A percentile compares a stretch with the other conserved stretches of the same genome.
phyloP scores from a whole-genome alignment of 2,329 filamentous ascomycete species.

The Penicillium sp. region DNA sequence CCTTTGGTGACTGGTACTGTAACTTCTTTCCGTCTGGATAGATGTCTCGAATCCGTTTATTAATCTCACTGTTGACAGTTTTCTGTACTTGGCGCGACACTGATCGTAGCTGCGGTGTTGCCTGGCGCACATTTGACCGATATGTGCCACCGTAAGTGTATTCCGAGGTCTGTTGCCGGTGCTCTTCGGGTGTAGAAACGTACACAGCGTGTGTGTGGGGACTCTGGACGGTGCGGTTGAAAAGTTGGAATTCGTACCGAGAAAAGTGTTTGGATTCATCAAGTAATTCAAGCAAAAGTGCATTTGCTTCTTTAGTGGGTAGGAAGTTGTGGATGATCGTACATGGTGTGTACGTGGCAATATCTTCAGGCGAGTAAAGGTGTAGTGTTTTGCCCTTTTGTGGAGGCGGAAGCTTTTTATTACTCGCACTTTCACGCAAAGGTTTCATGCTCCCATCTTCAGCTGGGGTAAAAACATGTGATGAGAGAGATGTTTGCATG shows the following conservation, averaged over 20 bases:
- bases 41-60: constrained; percentile 62
- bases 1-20: constrained; percentile 67
- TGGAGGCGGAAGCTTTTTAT: constrained; percentile 47
- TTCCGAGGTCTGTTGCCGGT: constrained; percentile 67
- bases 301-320: constrained; percentile 66
- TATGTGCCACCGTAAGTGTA: constrained; percentile 82
- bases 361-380: constrained; percentile 75
- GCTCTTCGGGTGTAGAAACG: constrained; percentile 70
- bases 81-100: constrained; percentile 69
- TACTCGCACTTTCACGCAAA: constrained; percentile 11
- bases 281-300: constrained; percentile 71
- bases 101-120: constrained; percentile 69
- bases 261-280: constrained; percentile 69
- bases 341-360: constrained; percentile 81
- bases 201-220: constrained; percentile 84
- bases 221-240: constrained; percentile 80
- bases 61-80: constrained; percentile 75
- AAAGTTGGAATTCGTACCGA: constrained; percentile 74
- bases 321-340: constrained; percentile 92
- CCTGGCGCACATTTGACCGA: constrained; percentile 70
- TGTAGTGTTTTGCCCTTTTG: constrained; percentile 80
- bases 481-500: constrained; percentile 62
- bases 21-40: constrained; percentile 72
- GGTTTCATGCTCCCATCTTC: constrained; percentile 32
- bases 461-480: constrained; percentile 45